A percentile compares a stretch with the other conserved stretches of the same genome.
phyloP scores from a whole-genome alignment of 202 grass and related monocot genomes.

The Zizania palustris region DNA sequence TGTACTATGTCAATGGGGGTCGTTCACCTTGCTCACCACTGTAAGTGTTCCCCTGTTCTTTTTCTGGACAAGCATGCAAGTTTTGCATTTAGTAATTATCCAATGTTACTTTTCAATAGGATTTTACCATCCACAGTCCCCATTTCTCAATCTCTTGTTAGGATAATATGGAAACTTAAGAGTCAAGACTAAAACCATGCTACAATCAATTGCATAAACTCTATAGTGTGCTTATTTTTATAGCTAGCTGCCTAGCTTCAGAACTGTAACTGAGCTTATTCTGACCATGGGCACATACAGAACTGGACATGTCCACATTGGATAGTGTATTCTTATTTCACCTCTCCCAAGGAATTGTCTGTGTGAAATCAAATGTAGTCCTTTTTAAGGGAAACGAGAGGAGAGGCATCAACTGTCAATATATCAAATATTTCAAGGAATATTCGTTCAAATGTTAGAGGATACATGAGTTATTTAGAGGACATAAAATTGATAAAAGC shows the following conservation, averaged over 20 bases:
- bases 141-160: neutral
- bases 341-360: conserved; percentile 24
- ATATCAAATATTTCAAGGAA: too few species aligned
- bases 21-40: conserved; percentile 77
- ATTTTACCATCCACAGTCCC: conserved; percentile 1
- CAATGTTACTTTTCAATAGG: conserved; percentile 3
- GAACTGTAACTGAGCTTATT: conserved; percentile 28
- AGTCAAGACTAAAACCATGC: conserved; percentile 9
- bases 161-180: conserved; percentile 10
- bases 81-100: neutral
- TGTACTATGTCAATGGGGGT: conserved; percentile 91
- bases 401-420: neutral
- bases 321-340: conserved; percentile 8
- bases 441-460: too few species aligned
- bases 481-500: neutral
- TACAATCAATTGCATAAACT: conserved; percentile 8
- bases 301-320: conserved; percentile 26
- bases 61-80: neutral
- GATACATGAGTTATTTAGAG: neutral
- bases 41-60: conserved; percentile 61
- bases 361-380: conserved; percentile 30
- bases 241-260: conserved; percentile 23
- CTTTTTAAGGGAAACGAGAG: neutral
- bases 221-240: conserved; percentile 20
- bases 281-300: conserved; percentile 10